Evolutionary conservation across 179 eudicot genomes (phyloP), one percentile per base, ranked within the genome.

Genomic region (Pouteria campechiana): DNA sequence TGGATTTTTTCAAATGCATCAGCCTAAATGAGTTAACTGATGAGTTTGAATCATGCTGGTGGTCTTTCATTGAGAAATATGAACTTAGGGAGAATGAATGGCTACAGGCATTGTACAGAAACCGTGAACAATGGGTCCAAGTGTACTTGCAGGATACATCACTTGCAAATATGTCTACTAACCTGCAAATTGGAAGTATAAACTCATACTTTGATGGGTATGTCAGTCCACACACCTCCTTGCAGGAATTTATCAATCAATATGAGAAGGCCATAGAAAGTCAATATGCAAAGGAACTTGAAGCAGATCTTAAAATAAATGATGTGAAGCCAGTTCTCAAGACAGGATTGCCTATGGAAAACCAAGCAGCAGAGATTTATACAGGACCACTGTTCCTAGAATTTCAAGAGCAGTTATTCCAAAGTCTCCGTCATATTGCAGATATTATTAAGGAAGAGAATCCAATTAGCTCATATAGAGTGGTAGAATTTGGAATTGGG

Each of bases 261-360:
- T 73, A 68, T 23, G 79, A 73, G 43, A 64, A 58, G 44, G 74
- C 79, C 37, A 28, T 68, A 25, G 79, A 68, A 41, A 63, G 38
- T 46, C 49, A 55, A 7, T 41, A 46, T 27, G 71, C 60, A 44
- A 64, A 48, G 48, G 79, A 73, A 54, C 49, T 60, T 9, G 64
- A 64, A 43, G 68, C 74, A 17, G 78, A 72, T 52, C 60, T 28
- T 21, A 60, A 68, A 36, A 60, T 72, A 11, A 52, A 60, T 36
- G 41, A 50, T 50, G 60, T 68, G 13, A 52, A 61, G 3, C 72
- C 79, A 6, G 54, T 60, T 20, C 50, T 73, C 27, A 68, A 65
- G 59, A 68, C 79, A n/a, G 71, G 71, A 37, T 68, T 71, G 0
- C 79, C 75, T 6, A 73, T 73, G 75, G 79, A 73, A 32, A 58